Conservation (phyloP, 78 protist genomes). For the Monocercomonoides exilis region DNA sequence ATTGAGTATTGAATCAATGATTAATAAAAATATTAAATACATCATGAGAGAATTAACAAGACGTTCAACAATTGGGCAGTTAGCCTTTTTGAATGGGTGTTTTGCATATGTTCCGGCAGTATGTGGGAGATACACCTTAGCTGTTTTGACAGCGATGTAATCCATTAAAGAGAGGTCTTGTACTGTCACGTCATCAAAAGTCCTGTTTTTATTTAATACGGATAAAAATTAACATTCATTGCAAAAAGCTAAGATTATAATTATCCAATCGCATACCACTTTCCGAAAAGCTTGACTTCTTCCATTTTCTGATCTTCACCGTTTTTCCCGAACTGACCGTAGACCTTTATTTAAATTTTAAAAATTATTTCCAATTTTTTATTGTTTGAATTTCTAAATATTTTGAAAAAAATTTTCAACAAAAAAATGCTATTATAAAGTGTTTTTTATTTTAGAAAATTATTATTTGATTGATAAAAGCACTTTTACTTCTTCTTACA, state of each 20-base stretch:
- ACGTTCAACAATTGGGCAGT: conserved; percentile 99
- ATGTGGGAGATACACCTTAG: conserved; percentile 90
- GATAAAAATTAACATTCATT: neutral
- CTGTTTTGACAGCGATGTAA: conserved; percentile 81
- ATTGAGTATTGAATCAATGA: neutral
- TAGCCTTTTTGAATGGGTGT: conserved; percentile 97
- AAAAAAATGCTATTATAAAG: too few relatives aligned
- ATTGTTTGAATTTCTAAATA: neutral
- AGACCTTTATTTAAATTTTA: neutral
- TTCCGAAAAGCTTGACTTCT: conserved; percentile 32
- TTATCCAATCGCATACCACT: conserved; percentile 13
- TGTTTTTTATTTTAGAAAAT: too few relatives aligned
- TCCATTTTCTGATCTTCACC: too few relatives aligned
- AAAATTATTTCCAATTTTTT: neutral
- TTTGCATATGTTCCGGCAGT: conserved; percentile 92
- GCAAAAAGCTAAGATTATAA: neutral
- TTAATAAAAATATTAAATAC: neutral
- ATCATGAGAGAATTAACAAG: conserved; percentile 37
- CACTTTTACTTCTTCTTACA: too few relatives aligned
- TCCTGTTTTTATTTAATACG: neutral
- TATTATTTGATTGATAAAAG: too few relatives aligned
- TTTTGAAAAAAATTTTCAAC: too few relatives aligned
- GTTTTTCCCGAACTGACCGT: too few relatives aligned
- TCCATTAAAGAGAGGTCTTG: conserved; percentile 65
- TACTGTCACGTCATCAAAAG: conserved; percentile 59